Evolutionary conservation across 78 protist genomes (phyloP).

Genomic region (Pigoraptor vietnamica): DNA sequence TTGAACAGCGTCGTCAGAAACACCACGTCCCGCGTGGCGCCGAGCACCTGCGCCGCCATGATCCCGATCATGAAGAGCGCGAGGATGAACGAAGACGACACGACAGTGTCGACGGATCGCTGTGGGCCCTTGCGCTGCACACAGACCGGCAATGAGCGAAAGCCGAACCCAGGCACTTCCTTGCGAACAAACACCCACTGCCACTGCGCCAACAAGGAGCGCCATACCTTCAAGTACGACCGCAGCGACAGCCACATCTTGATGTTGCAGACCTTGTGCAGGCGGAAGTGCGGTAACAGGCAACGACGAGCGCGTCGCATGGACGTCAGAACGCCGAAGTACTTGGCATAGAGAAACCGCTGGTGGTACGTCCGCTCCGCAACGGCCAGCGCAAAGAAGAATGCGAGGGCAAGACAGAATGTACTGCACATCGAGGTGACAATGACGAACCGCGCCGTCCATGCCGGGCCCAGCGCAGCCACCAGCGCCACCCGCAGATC

Average conservation of each 20-base stretch:
- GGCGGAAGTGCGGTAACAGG: slow-evolving; percentile 34
- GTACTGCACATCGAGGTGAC: not conserved
- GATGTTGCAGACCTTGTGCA: slow-evolving; percentile 38
- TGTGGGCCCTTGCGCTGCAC: slow-evolving; percentile 25
- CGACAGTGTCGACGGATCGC: slow-evolving; percentile 26
- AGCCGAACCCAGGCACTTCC: too few relatives aligned
- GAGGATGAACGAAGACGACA: slow-evolving; percentile 14
- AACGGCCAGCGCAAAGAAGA: slow-evolving; percentile 1
- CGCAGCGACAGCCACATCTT: slow-evolving; percentile 49
- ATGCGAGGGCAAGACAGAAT: not conserved
- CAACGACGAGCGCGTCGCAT: slow-evolving; percentile 2
- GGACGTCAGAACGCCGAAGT: slow-evolving; percentile 31
- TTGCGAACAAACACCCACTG: too few relatives aligned
- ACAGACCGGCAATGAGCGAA: not conserved
- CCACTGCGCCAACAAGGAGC: too few relatives aligned
- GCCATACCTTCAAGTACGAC: slow-evolving; percentile 17
- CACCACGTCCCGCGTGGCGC: not conserved
- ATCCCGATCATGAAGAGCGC: slow-evolving; percentile 10
- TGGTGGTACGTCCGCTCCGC: slow-evolving; percentile 33
- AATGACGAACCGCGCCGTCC: not conserved
- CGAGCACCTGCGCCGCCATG: not conserved
- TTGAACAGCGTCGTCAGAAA: not conserved
- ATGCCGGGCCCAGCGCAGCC: not conserved
- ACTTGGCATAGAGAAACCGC: slow-evolving; percentile 38
- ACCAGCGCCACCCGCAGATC: not conserved